Conservation (phyloP, 495 filamentous ascomycete genomes). For the Aspergillus cavernicola region DNA sequence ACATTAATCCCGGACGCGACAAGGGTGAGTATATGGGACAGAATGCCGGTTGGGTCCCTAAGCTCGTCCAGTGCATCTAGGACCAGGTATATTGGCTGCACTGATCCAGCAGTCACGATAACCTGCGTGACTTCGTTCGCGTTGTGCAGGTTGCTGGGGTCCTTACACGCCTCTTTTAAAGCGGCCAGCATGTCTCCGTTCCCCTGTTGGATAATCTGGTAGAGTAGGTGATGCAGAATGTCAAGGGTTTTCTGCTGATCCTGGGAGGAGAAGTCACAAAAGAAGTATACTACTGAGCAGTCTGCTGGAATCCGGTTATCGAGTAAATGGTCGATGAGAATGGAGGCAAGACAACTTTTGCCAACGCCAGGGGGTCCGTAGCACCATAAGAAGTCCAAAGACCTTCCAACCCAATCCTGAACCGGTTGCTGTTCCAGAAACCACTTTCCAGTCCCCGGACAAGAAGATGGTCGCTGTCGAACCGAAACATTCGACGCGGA, state of each 20-base stretch:
- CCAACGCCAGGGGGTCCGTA: constrained; percentile 3
- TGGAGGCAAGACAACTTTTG: constrained; percentile 5
- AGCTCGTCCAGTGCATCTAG: constrained; percentile 9
- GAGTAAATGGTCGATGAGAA: neutral
- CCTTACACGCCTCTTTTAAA: neutral
- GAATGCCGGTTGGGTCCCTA: neutral
- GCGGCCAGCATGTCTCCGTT: neutral
- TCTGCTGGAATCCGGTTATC: neutral
- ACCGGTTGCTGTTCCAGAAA: neutral
- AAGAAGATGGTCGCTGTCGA: neutral
- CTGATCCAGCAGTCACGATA: neutral
- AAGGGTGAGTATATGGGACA: neutral
- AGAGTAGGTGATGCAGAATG: constrained; percentile 9
- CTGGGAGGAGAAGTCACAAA: constrained; percentile 17
- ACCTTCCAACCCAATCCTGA: neutral
- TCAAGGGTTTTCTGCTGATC: constrained; percentile 6
- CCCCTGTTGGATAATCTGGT: constrained; percentile 8
- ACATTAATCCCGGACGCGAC: neutral
- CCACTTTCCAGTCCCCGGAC: neutral
- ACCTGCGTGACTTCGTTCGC: neutral
- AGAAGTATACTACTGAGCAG: constrained; percentile 8
- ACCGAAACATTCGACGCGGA: neutral
- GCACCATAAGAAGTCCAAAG: neutral
- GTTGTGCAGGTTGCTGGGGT: neutral
- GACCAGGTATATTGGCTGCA: constrained; percentile 4